phyloP scores from a whole-genome alignment of 345 rosid genomes.

The Heritiera littoralis region DNA sequence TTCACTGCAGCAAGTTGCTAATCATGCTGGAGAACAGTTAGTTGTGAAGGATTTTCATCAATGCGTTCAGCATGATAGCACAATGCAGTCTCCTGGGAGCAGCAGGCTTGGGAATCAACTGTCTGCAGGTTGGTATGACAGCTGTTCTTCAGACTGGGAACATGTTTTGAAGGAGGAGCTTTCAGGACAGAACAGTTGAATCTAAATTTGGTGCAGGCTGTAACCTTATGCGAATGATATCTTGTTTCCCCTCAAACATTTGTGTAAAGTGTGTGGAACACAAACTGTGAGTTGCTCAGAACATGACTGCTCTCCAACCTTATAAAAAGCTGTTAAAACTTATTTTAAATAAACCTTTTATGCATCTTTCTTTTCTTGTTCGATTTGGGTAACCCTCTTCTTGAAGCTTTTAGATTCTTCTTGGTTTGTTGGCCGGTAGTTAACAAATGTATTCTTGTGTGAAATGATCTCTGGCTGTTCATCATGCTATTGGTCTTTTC shows the following conservation, averaged over 20 bases:
- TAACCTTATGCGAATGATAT: neutral
- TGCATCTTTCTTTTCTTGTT: slow-evolving; percentile 4
- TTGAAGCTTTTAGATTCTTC: neutral
- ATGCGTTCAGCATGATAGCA: slow-evolving; percentile 25
- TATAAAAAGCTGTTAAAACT: slow-evolving; percentile 10
- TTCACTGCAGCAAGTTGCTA: neutral
- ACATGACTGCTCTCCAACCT: slow-evolving; percentile 14
- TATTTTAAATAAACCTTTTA: neutral
- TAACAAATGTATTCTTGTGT: neutral
- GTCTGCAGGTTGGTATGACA: slow-evolving; percentile 37
- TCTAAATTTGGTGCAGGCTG: neutral
- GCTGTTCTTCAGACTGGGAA: slow-evolving; percentile 73
- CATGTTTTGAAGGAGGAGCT: slow-evolving; percentile 64
- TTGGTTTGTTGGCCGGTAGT: neutral
- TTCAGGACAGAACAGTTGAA: slow-evolving; percentile 33
- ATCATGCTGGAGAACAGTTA: slow-evolving; percentile 17
- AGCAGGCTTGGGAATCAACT: slow-evolving; percentile 28
- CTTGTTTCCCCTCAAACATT: neutral
- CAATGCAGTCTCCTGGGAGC: neutral
- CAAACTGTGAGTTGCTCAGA: neutral
- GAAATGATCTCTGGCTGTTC: neutral
- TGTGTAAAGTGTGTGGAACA: slow-evolving; percentile 4
- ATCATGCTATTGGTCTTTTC: neutral
- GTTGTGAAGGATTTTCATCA: slow-evolving; percentile 27
- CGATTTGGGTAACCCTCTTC: neutral